A percentile compares a stretch with the other conserved stretches of the same genome.
phyloP scores from a whole-genome alignment of 345 rosid species.

The Moricandia moricandioides region DNA sequence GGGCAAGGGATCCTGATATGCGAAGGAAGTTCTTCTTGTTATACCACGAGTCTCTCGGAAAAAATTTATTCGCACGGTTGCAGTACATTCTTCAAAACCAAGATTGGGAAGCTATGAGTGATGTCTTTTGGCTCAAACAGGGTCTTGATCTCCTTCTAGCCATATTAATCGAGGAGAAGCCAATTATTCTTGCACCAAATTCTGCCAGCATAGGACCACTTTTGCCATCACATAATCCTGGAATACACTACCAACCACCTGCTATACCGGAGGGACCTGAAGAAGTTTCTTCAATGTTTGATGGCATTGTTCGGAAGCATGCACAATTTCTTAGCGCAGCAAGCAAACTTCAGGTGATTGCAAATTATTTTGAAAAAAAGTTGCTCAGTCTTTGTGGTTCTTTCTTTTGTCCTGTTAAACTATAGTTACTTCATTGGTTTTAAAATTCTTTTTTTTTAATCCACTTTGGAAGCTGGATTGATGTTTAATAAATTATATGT shows the following conservation, averaged over 20 bases:
- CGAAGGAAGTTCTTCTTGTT: conserved; percentile 82
- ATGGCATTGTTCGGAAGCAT: conserved; percentile 77
- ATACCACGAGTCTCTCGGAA: conserved; percentile 79
- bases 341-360: conserved; percentile 86
- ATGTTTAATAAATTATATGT: conserved; percentile 44
- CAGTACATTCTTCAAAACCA: conserved; percentile 84
- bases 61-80: conserved; percentile 73
- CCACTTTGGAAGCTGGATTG: conserved; percentile 4
- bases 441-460: background rate
- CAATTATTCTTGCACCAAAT: conserved; percentile 92
- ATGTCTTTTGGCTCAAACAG: conserved; percentile 99
- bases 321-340: conserved; percentile 75
- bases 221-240: conserved; percentile 58
- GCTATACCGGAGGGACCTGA: conserved; percentile 60
- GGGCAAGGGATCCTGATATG: conserved; percentile 88
- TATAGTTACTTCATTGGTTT: background rate
- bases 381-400: conserved; percentile 1
- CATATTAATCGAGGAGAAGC: conserved; percentile 75
- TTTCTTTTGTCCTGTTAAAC: conserved; percentile 14
- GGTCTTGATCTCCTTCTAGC: conserved; percentile 98
- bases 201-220: conserved; percentile 83
- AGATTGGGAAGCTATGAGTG: conserved; percentile 98
- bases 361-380: background rate
- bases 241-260: conserved; percentile 50
- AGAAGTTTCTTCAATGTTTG: conserved; percentile 75